Evolutionary conservation across 306 rosid species (phyloP).

Genomic region (Vachellia pachyceras): DNA sequence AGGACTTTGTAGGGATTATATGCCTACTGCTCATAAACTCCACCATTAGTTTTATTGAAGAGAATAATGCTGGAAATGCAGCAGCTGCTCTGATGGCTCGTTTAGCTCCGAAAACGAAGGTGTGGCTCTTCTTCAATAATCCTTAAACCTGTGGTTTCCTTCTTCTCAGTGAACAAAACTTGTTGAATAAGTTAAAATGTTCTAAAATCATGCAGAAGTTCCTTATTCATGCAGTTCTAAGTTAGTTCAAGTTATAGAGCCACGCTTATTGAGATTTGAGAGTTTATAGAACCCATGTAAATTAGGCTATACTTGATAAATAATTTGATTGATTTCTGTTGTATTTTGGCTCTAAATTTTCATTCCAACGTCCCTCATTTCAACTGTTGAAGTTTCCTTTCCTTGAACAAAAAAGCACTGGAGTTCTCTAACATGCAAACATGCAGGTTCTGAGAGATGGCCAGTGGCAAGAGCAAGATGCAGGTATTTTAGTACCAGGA

Average conservation of each 20-base stretch:
- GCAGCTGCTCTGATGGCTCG: constrained; percentile 85
- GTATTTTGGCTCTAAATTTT: too few species aligned
- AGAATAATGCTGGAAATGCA: constrained; percentile 89
- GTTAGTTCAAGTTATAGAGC: background rate
- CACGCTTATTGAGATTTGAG: background rate
- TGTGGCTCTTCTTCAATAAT: constrained; percentile 30
- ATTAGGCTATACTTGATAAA: background rate
- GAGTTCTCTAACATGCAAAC: constrained; percentile 17
- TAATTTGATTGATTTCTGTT: too few species aligned
- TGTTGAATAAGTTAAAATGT: background rate
- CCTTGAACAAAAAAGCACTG: constrained; percentile 3
- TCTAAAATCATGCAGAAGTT: background rate
- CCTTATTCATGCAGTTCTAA: background rate
- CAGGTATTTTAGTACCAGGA: constrained; percentile 81
- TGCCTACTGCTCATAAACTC: constrained; percentile 77
- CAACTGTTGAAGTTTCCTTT: constrained; percentile 9
- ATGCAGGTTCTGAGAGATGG: constrained; percentile 85
- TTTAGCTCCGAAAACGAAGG: constrained; percentile 86
- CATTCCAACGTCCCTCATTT: too few species aligned
- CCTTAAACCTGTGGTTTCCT: constrained; percentile 3
- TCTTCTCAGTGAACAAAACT: constrained; percentile 5
- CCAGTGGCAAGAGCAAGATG: constrained; percentile 88
- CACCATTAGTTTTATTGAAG: constrained; percentile 91
- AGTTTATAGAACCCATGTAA: too few species aligned
- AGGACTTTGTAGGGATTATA: constrained; percentile 84